Conservation (phyloP, 208 protist species). For the Leishmania guyanensis region DNA sequence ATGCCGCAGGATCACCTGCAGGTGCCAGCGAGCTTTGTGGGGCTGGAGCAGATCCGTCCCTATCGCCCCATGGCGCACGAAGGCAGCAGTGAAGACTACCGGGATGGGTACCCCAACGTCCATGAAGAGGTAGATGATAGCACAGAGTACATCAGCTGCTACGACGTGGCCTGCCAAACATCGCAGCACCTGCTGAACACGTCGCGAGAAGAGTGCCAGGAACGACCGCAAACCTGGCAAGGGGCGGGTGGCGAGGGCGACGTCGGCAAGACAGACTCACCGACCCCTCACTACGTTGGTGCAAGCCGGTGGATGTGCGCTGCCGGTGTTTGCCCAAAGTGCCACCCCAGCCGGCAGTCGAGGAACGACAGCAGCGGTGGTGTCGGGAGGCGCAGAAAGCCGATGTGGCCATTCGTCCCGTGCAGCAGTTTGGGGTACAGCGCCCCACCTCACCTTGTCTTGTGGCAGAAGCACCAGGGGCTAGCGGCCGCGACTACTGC, state of each 20-base stretch:
- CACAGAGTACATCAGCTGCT: constrained; percentile 29
- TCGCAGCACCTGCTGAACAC: constrained; percentile 16
- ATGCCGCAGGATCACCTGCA: neutral
- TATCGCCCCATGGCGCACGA: neutral
- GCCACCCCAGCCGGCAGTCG: constrained; percentile 14
- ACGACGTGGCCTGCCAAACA: constrained; percentile 33
- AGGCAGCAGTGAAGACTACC: neutral
- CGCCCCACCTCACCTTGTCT: constrained; percentile 7
- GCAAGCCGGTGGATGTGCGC: constrained; percentile 32
- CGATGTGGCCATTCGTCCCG: constrained; percentile 18
- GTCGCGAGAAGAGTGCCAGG: constrained; percentile 3
- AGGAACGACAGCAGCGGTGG: neutral
- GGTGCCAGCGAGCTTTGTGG: neutral
- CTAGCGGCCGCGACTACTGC: neutral
- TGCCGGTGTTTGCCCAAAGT: constrained; percentile 24
- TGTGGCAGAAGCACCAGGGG: neutral
- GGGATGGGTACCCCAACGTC: neutral
- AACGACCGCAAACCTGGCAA: neutral
- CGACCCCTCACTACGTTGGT: constrained; percentile 25
- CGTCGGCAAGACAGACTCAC: neutral
- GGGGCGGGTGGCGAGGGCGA: neutral
- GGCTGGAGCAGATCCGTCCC: neutral
- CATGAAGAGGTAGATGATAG: neutral
- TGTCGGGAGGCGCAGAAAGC: neutral
- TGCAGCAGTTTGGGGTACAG: constrained; percentile 19